These are phyloP conservation scores for Salix arbutifolia DNA, from an alignment of 345 rosid genomes.

Conservation along the genomic window DNA sequence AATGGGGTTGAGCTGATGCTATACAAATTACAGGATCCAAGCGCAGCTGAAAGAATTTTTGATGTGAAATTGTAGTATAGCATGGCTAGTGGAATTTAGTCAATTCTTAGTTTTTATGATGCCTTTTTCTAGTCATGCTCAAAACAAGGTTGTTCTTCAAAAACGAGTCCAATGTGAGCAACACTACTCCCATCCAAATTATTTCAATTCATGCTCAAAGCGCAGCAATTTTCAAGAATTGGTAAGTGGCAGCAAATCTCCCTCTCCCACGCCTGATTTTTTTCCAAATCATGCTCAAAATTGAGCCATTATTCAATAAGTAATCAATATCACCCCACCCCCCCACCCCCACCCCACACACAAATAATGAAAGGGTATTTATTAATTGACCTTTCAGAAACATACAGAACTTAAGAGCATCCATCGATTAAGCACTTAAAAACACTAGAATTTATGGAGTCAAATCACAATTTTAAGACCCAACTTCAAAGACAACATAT, in stretches of 20 bases:
- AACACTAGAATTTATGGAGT: too few species aligned
- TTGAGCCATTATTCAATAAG: slow-evolving; percentile 35
- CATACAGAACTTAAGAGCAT: not conserved
- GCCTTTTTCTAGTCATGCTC: slow-evolving; percentile 39
- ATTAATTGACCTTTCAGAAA: not conserved
- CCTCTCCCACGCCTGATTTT: not conserved
- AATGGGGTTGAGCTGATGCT: not conserved
- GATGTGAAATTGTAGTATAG: not conserved
- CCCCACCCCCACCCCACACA: too few species aligned
- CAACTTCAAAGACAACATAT: not conserved
- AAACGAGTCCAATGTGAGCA: slow-evolving; percentile 1
- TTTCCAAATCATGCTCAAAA: slow-evolving; percentile 42
- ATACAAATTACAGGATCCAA: not conserved
- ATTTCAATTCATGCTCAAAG: slow-evolving; percentile 44
- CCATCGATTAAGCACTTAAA: not conserved
- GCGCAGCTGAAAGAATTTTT: slow-evolving; percentile 9
- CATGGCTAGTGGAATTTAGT: slow-evolving; percentile 11
- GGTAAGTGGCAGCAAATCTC: not conserved
- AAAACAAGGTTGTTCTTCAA: slow-evolving; percentile 36
- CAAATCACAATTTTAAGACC: not conserved
- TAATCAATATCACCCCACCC: not conserved
- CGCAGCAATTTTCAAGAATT: slow-evolving; percentile 33
- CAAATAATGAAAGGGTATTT: not conserved
- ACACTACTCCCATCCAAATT: not conserved
- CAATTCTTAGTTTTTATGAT: not conserved